phyloP scores from a whole-genome alignment of 2,329 filamentous ascomycete genomes.

The Fusarium sp. region DNA sequence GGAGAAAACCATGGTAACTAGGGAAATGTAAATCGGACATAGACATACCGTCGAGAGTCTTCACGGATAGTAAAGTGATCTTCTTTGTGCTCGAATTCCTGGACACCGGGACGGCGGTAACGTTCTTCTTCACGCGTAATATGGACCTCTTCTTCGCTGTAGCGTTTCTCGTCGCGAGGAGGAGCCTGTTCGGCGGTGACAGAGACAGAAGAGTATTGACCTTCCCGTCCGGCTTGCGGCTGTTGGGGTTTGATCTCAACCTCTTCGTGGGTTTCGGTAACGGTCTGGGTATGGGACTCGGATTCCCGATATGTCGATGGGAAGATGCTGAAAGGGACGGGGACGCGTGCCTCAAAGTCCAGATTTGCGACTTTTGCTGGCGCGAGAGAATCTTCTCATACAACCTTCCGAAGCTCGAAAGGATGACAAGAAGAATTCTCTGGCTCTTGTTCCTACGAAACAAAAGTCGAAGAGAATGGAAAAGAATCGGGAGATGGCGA shows the following conservation, averaged over 20 bases:
- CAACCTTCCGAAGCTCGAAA: conserved; percentile 73
- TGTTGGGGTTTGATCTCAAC: conserved; percentile 83
- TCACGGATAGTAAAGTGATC: conserved; percentile 58
- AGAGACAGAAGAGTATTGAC: conserved; percentile 85
- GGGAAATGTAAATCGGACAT: conserved; percentile 52
- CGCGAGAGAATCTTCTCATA: conserved; percentile 78
- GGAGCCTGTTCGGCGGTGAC: conserved; percentile 71
- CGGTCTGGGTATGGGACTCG: conserved; percentile 67
- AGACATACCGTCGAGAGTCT: conserved; percentile 68
- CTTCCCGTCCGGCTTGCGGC: conserved; percentile 97
- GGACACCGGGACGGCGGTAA: conserved; percentile 79
- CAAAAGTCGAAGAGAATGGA: conserved; percentile 64
- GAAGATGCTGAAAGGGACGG: conserved; percentile 99
- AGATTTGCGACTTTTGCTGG: conserved; percentile 90
- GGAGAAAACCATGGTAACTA: background rate
- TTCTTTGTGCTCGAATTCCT: conserved; percentile 52
- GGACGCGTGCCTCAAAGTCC: conserved; percentile 99
- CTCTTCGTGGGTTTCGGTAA: conserved; percentile 83
- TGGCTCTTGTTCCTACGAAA: conserved; percentile 73
- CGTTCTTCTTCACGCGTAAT: conserved; percentile 85
- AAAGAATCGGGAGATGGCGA: conserved; percentile 53
- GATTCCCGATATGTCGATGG: conserved; percentile 91
- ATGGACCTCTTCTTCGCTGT: conserved; percentile 86
- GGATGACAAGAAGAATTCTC: conserved; percentile 78
- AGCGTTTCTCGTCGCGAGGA: conserved; percentile 73